Percentiles rank a stretch among this genome's conserved stretches.
These are phyloP conservation scores for Phytophthora pistaciae DNA, from an alignment of 352 stramenopile genomes.

Conservation along the genomic window DNA sequence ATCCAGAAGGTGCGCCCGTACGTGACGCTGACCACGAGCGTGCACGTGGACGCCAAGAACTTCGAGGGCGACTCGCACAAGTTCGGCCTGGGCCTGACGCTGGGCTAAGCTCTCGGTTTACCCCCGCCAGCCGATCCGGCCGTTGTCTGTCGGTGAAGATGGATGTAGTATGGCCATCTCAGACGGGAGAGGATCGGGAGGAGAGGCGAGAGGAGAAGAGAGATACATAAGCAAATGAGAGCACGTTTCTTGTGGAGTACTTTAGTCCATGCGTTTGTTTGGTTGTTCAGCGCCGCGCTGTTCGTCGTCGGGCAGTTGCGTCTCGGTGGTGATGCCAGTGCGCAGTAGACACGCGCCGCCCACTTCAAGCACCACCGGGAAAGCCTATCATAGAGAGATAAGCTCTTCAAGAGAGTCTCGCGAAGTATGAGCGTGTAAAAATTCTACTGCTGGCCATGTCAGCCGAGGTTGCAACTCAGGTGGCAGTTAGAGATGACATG, in stretches of 20 bases:
- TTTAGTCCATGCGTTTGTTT: conserved; percentile 3
- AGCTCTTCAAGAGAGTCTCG: not conserved
- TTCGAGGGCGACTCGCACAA: conserved; percentile 89
- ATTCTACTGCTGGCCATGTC: not conserved
- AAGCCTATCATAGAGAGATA: not conserved
- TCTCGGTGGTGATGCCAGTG: not conserved
- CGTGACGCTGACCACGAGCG: conserved; percentile 78
- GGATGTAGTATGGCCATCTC: conserved; percentile 17
- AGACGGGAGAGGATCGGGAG: conserved; percentile 16
- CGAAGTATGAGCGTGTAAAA: not conserved
- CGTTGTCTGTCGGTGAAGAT: conserved; percentile 24
- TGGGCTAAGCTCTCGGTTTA: conserved; percentile 62
- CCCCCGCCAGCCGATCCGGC: conserved; percentile 15
- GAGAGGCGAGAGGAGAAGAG: conserved; percentile 28
- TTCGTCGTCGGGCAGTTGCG: not conserved
- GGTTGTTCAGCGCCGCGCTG: not conserved
- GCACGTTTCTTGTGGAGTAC: conserved; percentile 50
- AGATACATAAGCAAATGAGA: conserved; percentile 48
- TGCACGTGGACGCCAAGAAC: conserved; percentile 89
- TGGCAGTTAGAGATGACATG: not conserved
- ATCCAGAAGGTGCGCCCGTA: conserved; percentile 85
- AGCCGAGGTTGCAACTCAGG: not conserved
- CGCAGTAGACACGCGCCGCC: conserved; percentile 3
- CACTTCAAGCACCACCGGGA: conserved; percentile 28
- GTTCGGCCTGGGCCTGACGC: conserved; percentile 82